These are phyloP conservation scores for Petunia axillaris DNA, from an alignment of 257 asterid genomes.

Conservation along the genomic window DNA sequence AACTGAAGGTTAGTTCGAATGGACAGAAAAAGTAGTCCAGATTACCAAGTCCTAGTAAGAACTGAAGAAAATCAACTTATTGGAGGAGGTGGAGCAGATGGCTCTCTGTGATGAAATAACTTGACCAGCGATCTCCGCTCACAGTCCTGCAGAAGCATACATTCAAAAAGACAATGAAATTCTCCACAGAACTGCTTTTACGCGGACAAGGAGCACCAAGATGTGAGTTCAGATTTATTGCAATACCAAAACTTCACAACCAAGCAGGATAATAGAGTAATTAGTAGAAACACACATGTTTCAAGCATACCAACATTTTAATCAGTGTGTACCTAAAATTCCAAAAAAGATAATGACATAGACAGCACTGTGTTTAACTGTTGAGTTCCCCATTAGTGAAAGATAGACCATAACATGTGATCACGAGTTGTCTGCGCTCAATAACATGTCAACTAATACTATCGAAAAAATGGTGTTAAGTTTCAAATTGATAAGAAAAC, in stretches of 20 bases:
- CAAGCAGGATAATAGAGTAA: not conserved
- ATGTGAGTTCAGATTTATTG: not conserved
- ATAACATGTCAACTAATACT: not conserved
- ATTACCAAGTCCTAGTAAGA: not conserved
- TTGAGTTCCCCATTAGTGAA: not conserved
- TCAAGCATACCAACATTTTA: not conserved
- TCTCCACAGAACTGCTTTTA: not conserved
- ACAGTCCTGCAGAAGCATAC: constrained; percentile 41
- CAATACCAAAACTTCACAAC: not conserved
- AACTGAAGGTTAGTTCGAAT: constrained; percentile 16
- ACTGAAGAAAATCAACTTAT: constrained; percentile 9
- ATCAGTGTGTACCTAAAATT: not conserved
- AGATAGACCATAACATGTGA: not conserved
- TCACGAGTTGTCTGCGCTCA: not conserved
- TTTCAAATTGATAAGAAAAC: not conserved
- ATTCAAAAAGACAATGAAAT: not conserved
- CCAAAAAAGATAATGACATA: not conserved
- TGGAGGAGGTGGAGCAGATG: constrained; percentile 26
- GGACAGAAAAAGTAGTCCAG: not conserved
- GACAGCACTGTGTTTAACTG: constrained; percentile 14
- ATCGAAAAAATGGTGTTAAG: not conserved
- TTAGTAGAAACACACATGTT: not conserved
- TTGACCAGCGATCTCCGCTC: constrained; percentile 50
- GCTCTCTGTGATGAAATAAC: constrained; percentile 49
- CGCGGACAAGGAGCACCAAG: not conserved